Percentiles rank a stretch among this genome's conserved stretches.
Conservation (phyloP, 768 basidiomycete species). For the Cytidiella melzeri region DNA sequence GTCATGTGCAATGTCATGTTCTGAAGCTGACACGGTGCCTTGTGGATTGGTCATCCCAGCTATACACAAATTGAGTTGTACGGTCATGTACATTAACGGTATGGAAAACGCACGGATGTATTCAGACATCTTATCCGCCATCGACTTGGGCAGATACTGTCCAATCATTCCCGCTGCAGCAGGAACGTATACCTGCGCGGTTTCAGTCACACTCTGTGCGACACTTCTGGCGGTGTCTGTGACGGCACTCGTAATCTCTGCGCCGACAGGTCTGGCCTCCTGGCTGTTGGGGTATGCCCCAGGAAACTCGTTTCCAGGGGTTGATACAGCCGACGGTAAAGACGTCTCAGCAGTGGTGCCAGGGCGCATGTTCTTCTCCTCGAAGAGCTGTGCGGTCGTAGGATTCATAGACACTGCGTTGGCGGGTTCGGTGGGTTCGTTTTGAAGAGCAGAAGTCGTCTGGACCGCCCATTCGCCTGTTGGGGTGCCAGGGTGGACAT, state of each 20-base stretch:
- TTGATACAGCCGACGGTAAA: neutral
- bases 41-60: constrained; percentile 4
- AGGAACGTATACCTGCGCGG: constrained; percentile 3
- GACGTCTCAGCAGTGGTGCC: constrained; percentile 2
- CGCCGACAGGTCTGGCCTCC: constrained; percentile 1
- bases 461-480: constrained; percentile 9
- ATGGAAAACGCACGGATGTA: constrained; percentile 18
- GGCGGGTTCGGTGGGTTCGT: neutral
- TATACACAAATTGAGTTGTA: neutral
- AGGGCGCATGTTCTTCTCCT: constrained; percentile 9
- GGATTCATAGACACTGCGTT: constrained; percentile 5
- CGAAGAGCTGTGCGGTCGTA: constrained; percentile 11
- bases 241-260: neutral
- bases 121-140: constrained; percentile 18
- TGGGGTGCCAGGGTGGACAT: constrained; percentile 10
- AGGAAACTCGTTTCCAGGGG: constrained; percentile 8
- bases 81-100: neutral
- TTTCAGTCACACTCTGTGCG: constrained; percentile 1
- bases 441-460: constrained; percentile 9
- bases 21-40: constrained; percentile 3
- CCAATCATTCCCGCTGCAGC: constrained; percentile 13
- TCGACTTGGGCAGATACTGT: constrained; percentile 17
- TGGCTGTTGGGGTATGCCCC: constrained; percentile 8
- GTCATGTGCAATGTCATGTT: constrained; percentile 4
- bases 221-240: neutral